Percentiles rank a stretch among this genome's conserved stretches.
phyloP scores from a whole-genome alignment of 352 stramenopile genomes.

The Phytopythium oedochilum region DNA sequence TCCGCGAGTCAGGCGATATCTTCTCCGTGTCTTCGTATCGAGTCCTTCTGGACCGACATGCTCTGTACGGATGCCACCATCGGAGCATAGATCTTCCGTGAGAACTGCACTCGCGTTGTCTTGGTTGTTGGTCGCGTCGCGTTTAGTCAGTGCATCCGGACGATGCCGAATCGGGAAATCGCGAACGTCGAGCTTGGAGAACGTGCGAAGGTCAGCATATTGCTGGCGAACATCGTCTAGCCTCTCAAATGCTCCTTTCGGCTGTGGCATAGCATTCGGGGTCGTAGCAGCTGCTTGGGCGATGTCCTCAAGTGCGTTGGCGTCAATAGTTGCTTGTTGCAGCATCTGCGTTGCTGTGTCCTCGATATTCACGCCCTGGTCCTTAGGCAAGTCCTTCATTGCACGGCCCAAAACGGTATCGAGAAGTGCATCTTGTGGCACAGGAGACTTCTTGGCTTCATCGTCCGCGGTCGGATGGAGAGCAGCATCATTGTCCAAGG shows the following conservation, averaged over 20 bases:
- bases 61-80: neutral
- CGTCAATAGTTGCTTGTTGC: too few species aligned
- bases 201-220: constrained; percentile 17
- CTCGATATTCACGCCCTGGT: too few species aligned
- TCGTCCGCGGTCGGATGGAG: too few species aligned
- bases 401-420: too few species aligned
- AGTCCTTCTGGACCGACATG: neutral
- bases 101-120: neutral
- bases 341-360: too few species aligned
- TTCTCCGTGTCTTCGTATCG: neutral
- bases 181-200: neutral
- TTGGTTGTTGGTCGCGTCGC: neutral
- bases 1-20: neutral
- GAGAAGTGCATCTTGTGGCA: too few species aligned
- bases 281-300: neutral
- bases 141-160: neutral
- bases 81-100: neutral
- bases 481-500: too few species aligned
- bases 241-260: constrained; percentile 18
- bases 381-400: too few species aligned
- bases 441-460: too few species aligned
- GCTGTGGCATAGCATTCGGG: neutral
- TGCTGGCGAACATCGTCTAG: constrained; percentile 19
- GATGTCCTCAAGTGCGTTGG: too few species aligned
- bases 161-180: neutral